These are phyloP conservation scores for Chaetomium sp. DNA, from an alignment of 2,329 filamentous ascomycete genomes.

Conservation along the genomic window DNA sequence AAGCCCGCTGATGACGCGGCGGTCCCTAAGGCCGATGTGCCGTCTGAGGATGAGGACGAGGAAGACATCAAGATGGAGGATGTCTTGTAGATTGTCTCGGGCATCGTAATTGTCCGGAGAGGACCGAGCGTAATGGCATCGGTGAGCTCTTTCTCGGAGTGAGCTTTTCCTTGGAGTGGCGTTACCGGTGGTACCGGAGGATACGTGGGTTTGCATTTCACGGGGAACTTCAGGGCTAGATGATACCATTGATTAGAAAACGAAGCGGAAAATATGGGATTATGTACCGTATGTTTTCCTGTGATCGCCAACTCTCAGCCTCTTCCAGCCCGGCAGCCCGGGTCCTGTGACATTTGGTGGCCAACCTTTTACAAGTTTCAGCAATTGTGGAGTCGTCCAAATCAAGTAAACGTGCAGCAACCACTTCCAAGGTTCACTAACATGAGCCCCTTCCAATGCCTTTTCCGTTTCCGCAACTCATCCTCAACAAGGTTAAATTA, in stretches of 20 bases:
- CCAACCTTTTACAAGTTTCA: too few relatives aligned
- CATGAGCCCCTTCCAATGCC: too few relatives aligned
- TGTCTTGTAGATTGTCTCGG: constrained; percentile 35
- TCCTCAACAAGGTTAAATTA: too few relatives aligned
- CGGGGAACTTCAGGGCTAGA: background rate
- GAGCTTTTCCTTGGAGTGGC: too few relatives aligned
- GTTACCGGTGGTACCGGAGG: background rate
- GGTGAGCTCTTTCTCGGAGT: constrained; percentile 1
- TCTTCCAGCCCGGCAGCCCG: too few relatives aligned
- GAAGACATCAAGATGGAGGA: constrained; percentile 73
- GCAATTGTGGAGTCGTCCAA: too few relatives aligned
- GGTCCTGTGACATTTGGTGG: too few relatives aligned
- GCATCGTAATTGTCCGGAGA: background rate
- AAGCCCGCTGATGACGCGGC: constrained; percentile 47
- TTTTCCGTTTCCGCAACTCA: too few relatives aligned
- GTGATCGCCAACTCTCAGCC: background rate
- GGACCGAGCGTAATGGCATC: background rate
- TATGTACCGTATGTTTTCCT: background rate
- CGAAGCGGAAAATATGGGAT: background rate
- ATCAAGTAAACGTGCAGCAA: too few relatives aligned
- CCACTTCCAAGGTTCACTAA: too few relatives aligned
- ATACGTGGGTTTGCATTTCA: constrained; percentile 2
- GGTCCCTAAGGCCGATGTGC: constrained; percentile 45
- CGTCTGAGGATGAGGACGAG: constrained; percentile 57
- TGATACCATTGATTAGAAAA: constrained; percentile 12